phyloP scores from a whole-genome alignment of 176 grass and related monocot species.

The Aegilops umbellulata region DNA sequence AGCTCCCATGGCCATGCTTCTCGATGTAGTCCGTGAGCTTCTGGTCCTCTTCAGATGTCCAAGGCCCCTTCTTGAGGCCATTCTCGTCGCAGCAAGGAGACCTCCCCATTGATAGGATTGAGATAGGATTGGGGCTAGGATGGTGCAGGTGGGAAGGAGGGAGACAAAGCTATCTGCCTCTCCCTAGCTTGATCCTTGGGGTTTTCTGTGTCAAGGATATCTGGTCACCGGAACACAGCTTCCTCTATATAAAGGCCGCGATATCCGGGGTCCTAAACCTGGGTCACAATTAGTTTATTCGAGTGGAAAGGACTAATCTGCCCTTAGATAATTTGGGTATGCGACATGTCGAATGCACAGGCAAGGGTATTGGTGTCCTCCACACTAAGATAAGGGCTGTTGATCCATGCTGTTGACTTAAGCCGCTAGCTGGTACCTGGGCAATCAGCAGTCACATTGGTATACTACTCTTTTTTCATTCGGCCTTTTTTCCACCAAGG shows the following conservation, averaged over 20 bases:
- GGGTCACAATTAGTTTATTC: constrained; percentile 1
- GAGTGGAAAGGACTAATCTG: constrained; percentile 13
- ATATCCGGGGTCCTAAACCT: constrained; percentile 14
- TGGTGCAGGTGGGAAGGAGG: constrained; percentile 46
- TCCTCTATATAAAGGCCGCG: constrained; percentile 54
- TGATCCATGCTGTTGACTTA: constrained; percentile 10
- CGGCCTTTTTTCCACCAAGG: not conserved
- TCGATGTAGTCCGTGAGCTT: constrained; percentile 76
- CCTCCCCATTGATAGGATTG: constrained; percentile 69
- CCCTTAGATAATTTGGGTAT: not conserved
- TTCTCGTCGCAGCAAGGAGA: constrained; percentile 83
- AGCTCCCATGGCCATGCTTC: constrained; percentile 83
- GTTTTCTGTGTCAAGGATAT: constrained; percentile 38
- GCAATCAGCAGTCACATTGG: not conserved
- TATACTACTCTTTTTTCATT: not conserved
- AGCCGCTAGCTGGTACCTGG: not conserved
- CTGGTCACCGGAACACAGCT: constrained; percentile 62
- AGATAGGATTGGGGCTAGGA: constrained; percentile 14
- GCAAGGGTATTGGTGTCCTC: constrained; percentile 13
- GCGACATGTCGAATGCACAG: not conserved
- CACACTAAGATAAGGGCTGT: constrained; percentile 12
- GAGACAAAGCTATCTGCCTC: constrained; percentile 31
- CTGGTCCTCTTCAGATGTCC: constrained; percentile 86
- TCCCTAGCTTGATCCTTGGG: constrained; percentile 7
- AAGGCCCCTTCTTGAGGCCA: constrained; percentile 95